These are phyloP conservation scores for Niveomyces coronatus DNA, from an alignment of 2,329 filamentous ascomycete species.

Conservation along the genomic window DNA sequence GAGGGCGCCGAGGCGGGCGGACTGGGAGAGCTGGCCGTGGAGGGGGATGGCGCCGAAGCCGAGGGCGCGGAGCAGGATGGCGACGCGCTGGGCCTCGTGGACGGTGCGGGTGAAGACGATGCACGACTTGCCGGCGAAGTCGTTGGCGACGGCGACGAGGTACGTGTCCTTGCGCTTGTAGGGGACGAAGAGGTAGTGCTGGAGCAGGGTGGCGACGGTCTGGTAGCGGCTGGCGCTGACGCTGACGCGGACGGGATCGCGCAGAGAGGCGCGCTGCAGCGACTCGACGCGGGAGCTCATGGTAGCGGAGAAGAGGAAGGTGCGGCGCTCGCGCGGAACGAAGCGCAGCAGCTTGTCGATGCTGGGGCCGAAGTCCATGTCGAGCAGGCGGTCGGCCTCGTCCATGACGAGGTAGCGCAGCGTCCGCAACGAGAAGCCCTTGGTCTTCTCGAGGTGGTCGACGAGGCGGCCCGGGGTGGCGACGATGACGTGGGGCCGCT, in stretches of 20 bases:
- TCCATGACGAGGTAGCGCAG: slow-evolving; percentile 91
- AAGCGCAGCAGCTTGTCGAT: slow-evolving; percentile 91
- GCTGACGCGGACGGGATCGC: slow-evolving; percentile 73
- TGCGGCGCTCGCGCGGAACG: slow-evolving; percentile 65
- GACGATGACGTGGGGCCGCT: slow-evolving; percentile 89
- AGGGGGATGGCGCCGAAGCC: slow-evolving; percentile 87
- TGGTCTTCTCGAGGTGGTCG: slow-evolving; percentile 93
- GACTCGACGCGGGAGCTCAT: slow-evolving; percentile 91
- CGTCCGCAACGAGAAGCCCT: slow-evolving; percentile 76
- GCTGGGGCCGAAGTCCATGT: slow-evolving; percentile 87
- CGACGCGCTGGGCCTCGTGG: slow-evolving; percentile 76
- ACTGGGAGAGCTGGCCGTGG: slow-evolving; percentile 85
- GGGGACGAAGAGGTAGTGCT: slow-evolving; percentile 79
- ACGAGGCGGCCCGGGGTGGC: slow-evolving; percentile 83
- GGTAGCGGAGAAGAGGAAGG: slow-evolving; percentile 88
- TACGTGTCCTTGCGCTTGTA: slow-evolving; percentile 84
- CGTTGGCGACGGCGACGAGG: slow-evolving; percentile 75
- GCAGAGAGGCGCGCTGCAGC: slow-evolving; percentile 78
- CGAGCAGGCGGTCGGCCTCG: slow-evolving; percentile 83
- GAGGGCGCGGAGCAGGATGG: slow-evolving; percentile 71
- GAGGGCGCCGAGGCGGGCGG: slow-evolving; percentile 73
- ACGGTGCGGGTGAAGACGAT: slow-evolving; percentile 93
- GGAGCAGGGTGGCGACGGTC: slow-evolving; percentile 79
- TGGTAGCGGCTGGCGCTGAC: slow-evolving; percentile 79
- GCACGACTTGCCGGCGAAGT: slow-evolving; percentile 72